Conservation (phyloP, 1,284 basidiomycete species). For the Cryptococcus sp. region DNA sequence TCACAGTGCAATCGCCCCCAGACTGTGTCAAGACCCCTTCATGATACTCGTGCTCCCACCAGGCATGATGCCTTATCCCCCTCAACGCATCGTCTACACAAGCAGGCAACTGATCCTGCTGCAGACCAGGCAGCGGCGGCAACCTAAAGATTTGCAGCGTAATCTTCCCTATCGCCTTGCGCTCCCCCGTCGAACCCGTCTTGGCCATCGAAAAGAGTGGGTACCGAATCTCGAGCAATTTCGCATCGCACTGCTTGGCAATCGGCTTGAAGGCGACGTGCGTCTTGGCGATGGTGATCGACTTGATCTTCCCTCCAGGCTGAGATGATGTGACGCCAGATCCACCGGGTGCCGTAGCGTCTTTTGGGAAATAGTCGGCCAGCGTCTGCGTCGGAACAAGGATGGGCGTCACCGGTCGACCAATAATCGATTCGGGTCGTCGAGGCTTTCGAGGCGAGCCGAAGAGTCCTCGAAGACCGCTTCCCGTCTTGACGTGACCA, state of each 20-base stretch:
- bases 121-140: slow-evolving; percentile 77
- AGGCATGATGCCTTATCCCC: slow-evolving; percentile 79
- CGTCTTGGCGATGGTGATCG: slow-evolving; percentile 63
- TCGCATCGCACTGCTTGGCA: slow-evolving; percentile 69
- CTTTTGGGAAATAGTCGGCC: slow-evolving; percentile 64
- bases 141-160: slow-evolving; percentile 82
- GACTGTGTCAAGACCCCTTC: slow-evolving; percentile 90
- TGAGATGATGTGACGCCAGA: too few relatives aligned
- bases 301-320: slow-evolving; percentile 2
- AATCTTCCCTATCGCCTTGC: slow-evolving; percentile 63
- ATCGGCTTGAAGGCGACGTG: slow-evolving; percentile 83
- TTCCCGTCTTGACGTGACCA: slow-evolving; percentile 43
- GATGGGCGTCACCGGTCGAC: slow-evolving; percentile 26
- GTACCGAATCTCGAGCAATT: slow-evolving; percentile 73
- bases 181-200: slow-evolving; percentile 44
- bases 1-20: slow-evolving; percentile 87
- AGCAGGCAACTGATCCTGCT: slow-evolving; percentile 71
- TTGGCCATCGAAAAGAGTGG: slow-evolving; percentile 66
- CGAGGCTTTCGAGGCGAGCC: slow-evolving; percentile 67
- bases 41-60: slow-evolving; percentile 87
- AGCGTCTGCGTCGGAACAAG: slow-evolving; percentile 52
- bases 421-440: slow-evolving; percentile 16
- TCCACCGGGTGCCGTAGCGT: not conserved
- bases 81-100: slow-evolving; percentile 86
- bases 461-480: slow-evolving; percentile 65